Percentiles rank a stretch among this genome's conserved stretches.
Evolutionary conservation across 1,284 basidiomycete genomes (phyloP).

Genomic region (Rhizopogon hawkerae): DNA sequence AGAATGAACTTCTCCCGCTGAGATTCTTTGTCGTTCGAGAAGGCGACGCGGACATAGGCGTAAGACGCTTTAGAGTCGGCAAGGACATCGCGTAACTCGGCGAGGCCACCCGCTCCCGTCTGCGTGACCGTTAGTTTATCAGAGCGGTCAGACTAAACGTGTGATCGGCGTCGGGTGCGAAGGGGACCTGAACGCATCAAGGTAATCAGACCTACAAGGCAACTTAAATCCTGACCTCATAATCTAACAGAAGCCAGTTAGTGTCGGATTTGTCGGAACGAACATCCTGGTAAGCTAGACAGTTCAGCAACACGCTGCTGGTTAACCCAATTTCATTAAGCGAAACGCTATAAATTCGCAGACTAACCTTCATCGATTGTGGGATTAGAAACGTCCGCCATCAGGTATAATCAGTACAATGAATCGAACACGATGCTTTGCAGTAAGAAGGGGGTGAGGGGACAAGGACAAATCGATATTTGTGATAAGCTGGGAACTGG

Average conservation of each 20-base stretch:
- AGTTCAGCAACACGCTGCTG: conserved; percentile 7
- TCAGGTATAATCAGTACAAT: conserved; percentile 25
- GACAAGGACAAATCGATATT: background rate
- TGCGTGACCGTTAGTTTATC: conserved; percentile 72
- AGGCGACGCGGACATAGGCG: conserved; percentile 76
- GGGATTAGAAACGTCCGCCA: conserved; percentile 80
- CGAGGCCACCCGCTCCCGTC: conserved; percentile 72
- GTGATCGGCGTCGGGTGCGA: conserved; percentile 4
- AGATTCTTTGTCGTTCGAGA: conserved; percentile 81
- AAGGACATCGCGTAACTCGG: conserved; percentile 67
- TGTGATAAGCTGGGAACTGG: background rate
- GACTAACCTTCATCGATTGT: conserved; percentile 70
- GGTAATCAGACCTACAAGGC: conserved; percentile 3
- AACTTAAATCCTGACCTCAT: conserved; percentile 50
- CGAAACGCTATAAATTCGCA: conserved; percentile 2
- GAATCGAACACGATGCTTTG: background rate
- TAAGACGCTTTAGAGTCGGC: conserved; percentile 72
- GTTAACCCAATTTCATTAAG: conserved; percentile 13
- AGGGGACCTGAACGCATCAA: conserved; percentile 12
- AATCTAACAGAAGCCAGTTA: conserved; percentile 83
- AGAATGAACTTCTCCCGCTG: conserved; percentile 86
- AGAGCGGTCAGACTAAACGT: conserved; percentile 61
- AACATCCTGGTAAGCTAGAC: conserved; percentile 78
- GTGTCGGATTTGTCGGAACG: conserved; percentile 74
- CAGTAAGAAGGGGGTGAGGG: background rate